phyloP scores from a whole-genome alignment of 2,329 filamentous ascomycete genomes.

The Trichoderma asperellum region DNA sequence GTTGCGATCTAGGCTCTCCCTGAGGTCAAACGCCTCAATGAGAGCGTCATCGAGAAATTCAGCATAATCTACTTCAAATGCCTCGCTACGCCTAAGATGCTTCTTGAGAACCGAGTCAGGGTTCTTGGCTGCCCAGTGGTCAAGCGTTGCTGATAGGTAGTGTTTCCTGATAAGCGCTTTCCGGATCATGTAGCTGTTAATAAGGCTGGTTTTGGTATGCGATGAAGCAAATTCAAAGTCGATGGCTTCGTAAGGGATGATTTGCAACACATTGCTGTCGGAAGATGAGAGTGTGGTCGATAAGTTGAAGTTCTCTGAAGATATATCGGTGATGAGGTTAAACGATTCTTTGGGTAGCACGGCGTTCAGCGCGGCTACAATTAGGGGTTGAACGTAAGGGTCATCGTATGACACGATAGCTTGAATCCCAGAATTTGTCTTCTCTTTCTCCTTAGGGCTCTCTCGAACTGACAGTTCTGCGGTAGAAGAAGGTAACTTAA shows the following conservation, averaged over 20 bases:
- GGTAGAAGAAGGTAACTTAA: constrained; percentile 10
- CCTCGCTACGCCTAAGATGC: constrained; percentile 77
- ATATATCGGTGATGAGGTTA: constrained; percentile 56
- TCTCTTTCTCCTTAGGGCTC: constrained; percentile 29
- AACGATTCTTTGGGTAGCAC: constrained; percentile 60
- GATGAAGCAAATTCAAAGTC: constrained; percentile 77
- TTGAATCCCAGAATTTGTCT: constrained; percentile 47
- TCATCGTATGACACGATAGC: constrained; percentile 85
- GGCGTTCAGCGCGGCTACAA: constrained; percentile 70
- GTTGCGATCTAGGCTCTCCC: constrained; percentile 76
- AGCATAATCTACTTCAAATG: constrained; percentile 94
- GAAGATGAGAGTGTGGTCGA: constrained; percentile 42
- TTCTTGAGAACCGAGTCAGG: constrained; percentile 68
- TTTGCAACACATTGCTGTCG: constrained; percentile 67
- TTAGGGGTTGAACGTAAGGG: constrained; percentile 83
- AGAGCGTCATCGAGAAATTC: constrained; percentile 95
- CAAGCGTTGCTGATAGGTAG: constrained; percentile 81
- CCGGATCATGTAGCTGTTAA: constrained; percentile 92
- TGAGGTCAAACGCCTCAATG: constrained; percentile 84
- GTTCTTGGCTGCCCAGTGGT: constrained; percentile 84
- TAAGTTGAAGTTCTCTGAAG: constrained; percentile 42
- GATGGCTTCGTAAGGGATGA: constrained; percentile 82
- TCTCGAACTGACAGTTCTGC: constrained; percentile 33
- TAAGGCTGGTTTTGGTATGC: constrained; percentile 64
- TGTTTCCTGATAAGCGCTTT: constrained; percentile 97